Evolutionary conservation across 2,329 filamentous ascomycete genomes (phyloP).

Genomic region (Pseudogymnoascus sp.): DNA sequence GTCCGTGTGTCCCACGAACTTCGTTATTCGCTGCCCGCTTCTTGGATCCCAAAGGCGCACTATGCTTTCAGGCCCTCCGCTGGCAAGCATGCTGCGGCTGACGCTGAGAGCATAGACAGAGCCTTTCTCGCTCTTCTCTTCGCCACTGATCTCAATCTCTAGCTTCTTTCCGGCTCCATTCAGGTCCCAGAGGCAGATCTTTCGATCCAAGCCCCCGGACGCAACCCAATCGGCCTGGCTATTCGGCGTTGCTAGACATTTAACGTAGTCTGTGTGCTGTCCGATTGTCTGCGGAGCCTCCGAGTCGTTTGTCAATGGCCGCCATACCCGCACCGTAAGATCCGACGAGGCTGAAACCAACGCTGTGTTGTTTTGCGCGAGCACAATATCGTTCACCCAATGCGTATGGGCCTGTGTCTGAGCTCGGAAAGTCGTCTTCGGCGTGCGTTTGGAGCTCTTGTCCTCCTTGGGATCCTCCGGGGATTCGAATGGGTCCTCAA

Average conservation of each 20-base stretch:
- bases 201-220: slow-evolving; percentile 86
- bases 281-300: slow-evolving; percentile 74
- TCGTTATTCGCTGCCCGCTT: slow-evolving; percentile 84
- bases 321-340: slow-evolving; percentile 69
- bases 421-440: slow-evolving; percentile 49
- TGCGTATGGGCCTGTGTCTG: slow-evolving; percentile 68
- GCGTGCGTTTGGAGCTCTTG: slow-evolving; percentile 34
- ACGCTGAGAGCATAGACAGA: slow-evolving; percentile 88
- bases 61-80: slow-evolving; percentile 88
- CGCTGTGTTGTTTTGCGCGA: slow-evolving; percentile 57
- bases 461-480: slow-evolving; percentile 22
- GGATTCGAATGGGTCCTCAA: slow-evolving; percentile 27
- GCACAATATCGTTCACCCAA: slow-evolving; percentile 69
- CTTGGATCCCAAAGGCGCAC: slow-evolving; percentile 88
- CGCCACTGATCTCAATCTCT: slow-evolving; percentile 76
- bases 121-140: slow-evolving; percentile 81
- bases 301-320: slow-evolving; percentile 59
- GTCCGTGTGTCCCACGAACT: slow-evolving; percentile 94
- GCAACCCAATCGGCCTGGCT: slow-evolving; percentile 75
- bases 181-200: slow-evolving; percentile 89
- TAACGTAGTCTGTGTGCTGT: slow-evolving; percentile 92
- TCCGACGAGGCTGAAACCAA: slow-evolving; percentile 68
- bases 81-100: slow-evolving; percentile 74
- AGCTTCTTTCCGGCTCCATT: slow-evolving; percentile 79
- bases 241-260: slow-evolving; percentile 77